Base-by-base conservation (phyloP, 73 alveolate genomes). In the Stentor roeselii region DNA sequence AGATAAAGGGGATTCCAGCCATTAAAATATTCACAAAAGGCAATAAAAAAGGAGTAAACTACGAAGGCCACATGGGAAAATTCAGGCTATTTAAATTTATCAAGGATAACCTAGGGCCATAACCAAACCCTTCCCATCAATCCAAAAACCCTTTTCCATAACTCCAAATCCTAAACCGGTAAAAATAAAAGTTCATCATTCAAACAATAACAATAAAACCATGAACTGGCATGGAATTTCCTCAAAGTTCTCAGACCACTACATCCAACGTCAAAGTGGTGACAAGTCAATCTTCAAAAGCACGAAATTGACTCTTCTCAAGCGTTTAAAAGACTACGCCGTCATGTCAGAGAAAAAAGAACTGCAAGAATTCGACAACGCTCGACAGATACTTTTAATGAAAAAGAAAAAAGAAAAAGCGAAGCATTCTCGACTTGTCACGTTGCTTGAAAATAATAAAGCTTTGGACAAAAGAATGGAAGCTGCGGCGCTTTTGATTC, bases 191-290 rank as follows among this genome's bases (percentile, higher is more conserved):
- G n/a, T n/a, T n/a, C n/a, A n/a, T n/a, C n/a, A n/a, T n/a, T n/a
- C n/a, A n/a, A n/a, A n/a, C n/a, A n/a, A n/a, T n/a, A n/a, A n/a
- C n/a, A n/a, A n/a, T 50, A 50, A 50, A 50, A 50, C 6, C 6
- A 50, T 50, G 67, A 50, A 50, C 67, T 50, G 67, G 67, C 67
- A 50, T 21, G 67, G 67, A 50, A 50, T 50, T 6, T 50, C 67
- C 67, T 21, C 21, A 11, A 50, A 21, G 21, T 50, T 50, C 21
- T 50, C 67, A 6, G 6, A 6, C 67, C 67, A 50, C 67, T 11
- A 50, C 67, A 50, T 50, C 67, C 30, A 50, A 6, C 67, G 67
- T 6, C 67, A 50, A 50, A 11, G 6, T 21, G 21, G 21, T 11
- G 67, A 50, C 67, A 6, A 11, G 30, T 11, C 67, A 11, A 50